These are phyloP conservation scores for Glonium stellatum DNA, from an alignment of 495 filamentous ascomycete species.

Conservation along the genomic window DNA sequence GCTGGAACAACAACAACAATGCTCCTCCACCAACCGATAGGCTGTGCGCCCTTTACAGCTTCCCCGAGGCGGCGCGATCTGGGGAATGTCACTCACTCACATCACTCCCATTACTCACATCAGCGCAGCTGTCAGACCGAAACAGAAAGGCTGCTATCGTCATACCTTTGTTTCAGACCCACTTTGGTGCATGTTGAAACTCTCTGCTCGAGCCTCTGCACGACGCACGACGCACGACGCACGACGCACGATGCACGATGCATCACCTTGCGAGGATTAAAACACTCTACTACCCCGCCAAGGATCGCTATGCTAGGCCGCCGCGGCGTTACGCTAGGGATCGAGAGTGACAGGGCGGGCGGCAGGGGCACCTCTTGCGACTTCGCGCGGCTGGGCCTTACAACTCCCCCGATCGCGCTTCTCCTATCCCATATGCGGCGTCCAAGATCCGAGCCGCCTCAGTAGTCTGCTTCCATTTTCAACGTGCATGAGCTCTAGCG, in stretches of 20 bases:
- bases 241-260: neutral
- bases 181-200: neutral
- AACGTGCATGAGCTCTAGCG: conserved; percentile 2
- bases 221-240: neutral
- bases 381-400: no score
- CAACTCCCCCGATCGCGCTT: neutral
- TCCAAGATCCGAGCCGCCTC: neutral
- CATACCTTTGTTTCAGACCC: neutral
- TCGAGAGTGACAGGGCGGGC: no score
- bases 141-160: no score
- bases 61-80: no score
- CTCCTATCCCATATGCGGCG: neutral
- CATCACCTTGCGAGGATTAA: neutral
- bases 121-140: no score
- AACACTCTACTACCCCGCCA: conserved; percentile 4
- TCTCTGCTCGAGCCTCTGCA: neutral
- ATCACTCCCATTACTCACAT: no score
- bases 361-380: no score
- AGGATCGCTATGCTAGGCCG: neutral
- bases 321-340: no score
- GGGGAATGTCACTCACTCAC: no score
- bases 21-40: no score
- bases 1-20: no score
- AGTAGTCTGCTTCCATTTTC: conserved; percentile 13
- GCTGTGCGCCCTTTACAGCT: no score